Conservation (phyloP, 345 rosid species). For the Populus euphratica region DNA sequence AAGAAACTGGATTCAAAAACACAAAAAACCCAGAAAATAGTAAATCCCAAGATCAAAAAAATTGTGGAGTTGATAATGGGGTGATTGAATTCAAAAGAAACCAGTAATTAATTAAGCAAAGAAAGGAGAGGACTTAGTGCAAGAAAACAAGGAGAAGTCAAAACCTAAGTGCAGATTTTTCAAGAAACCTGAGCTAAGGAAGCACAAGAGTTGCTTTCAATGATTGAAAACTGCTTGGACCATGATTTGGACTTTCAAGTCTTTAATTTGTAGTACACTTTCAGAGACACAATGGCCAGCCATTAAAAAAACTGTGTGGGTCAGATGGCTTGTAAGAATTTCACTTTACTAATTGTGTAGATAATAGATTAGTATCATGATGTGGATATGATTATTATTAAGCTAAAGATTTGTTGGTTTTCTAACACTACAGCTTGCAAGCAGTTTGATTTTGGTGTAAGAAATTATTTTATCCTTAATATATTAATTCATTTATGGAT, state of each 20-base stretch:
- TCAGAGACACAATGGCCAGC: neutral
- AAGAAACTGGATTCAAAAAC: neutral
- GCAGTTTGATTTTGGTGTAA: too few relatives aligned
- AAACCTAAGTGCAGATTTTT: conserved; percentile 16
- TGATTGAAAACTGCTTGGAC: conserved; percentile 32
- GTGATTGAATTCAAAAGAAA: too few relatives aligned
- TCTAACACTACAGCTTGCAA: too few relatives aligned
- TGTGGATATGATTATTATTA: too few relatives aligned
- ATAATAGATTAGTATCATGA: too few relatives aligned
- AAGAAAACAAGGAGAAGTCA: conserved; percentile 25
- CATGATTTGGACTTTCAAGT: conserved; percentile 23
- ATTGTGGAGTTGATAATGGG: too few relatives aligned
- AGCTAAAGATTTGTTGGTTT: too few relatives aligned
- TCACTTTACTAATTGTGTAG: too few relatives aligned
- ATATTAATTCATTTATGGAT: too few relatives aligned
- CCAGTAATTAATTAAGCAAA: neutral
- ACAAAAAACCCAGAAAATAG: neutral
- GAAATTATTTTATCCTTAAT: too few relatives aligned
- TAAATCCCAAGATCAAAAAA: neutral
- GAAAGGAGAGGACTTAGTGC: neutral
- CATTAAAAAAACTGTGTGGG: neutral
- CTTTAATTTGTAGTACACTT: neutral
- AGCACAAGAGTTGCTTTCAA: conserved; percentile 28
- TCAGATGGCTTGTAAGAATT: too few relatives aligned
- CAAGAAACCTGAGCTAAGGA: conserved; percentile 8